These are phyloP conservation scores for Oryza officinalis DNA, from an alignment of 176 grass and related monocot species.

Conservation along the genomic window DNA sequence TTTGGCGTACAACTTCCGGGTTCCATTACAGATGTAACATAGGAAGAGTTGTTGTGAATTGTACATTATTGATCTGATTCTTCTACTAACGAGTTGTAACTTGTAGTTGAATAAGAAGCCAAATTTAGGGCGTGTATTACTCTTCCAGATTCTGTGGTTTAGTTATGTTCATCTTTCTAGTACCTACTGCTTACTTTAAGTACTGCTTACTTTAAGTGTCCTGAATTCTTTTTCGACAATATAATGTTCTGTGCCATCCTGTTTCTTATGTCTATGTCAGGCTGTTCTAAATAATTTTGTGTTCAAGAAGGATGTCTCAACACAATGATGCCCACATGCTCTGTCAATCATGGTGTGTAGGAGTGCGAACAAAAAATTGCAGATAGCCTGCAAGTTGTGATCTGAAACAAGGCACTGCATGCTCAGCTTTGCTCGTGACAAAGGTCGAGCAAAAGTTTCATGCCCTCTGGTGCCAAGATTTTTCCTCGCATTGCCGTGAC, in stretches of 20 bases:
- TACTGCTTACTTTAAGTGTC: not conserved
- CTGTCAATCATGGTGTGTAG: not conserved
- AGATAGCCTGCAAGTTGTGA: not conserved
- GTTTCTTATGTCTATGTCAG: not conserved
- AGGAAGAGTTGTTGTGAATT: slow-evolving; percentile 43
- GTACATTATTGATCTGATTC: slow-evolving; percentile 41
- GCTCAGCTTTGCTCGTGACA: slow-evolving; percentile 34
- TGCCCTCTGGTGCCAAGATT: slow-evolving; percentile 32
- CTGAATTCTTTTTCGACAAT: not conserved
- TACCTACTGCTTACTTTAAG: not conserved
- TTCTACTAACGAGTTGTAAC: slow-evolving; percentile 46
- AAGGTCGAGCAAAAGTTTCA: slow-evolving; percentile 27
- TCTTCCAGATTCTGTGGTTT: not conserved
- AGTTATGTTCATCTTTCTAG: not conserved
- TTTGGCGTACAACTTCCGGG: slow-evolving; percentile 7
- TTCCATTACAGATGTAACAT: slow-evolving; percentile 37
- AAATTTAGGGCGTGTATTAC: slow-evolving; percentile 29
- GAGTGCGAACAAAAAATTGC: not conserved
- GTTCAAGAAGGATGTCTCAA: not conserved
- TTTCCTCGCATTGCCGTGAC: not conserved
- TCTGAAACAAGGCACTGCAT: slow-evolving; percentile 38
- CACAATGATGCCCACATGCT: not conserved
- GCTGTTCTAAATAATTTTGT: not conserved
- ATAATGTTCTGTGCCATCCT: not conserved
- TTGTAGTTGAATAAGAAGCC: slow-evolving; percentile 27